Percentiles rank a stretch among this genome's conserved stretches.
Evolutionary conservation across 257 asterid species (phyloP).

Genomic region (Solanum ossicruentum): DNA sequence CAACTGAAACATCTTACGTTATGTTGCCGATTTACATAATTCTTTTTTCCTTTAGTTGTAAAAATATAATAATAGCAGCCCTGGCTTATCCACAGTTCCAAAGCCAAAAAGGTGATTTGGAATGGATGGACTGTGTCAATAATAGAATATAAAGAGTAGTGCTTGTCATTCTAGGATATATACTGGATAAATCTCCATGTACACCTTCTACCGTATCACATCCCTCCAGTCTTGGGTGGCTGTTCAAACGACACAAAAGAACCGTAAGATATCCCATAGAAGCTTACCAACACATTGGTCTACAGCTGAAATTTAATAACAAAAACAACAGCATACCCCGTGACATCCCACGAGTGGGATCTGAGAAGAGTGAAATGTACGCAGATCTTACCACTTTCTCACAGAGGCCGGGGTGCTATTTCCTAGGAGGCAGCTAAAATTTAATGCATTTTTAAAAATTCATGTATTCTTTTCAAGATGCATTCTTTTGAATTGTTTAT

Average conservation of each 20-base stretch:
- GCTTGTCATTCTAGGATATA: constrained; percentile 7
- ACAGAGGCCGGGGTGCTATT: too few relatives aligned
- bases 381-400: too few relatives aligned
- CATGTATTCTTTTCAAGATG: too few relatives aligned
- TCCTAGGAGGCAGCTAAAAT: too few relatives aligned
- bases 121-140: neutral
- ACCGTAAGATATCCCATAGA: neutral
- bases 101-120: neutral
- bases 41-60: neutral
- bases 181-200: constrained; percentile 14
- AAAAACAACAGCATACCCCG: too few relatives aligned
- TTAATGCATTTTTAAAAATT: too few relatives aligned
- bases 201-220: constrained; percentile 10
- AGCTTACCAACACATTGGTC: too few relatives aligned
- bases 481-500: too few relatives aligned
- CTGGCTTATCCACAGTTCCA: neutral
- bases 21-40: neutral
- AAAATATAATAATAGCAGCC: neutral
- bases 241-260: neutral
- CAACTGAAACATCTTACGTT: neutral
- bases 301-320: too few relatives aligned
- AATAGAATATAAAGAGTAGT: neutral
- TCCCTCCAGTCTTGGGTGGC: constrained; percentile 42
- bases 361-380: too few relatives aligned
- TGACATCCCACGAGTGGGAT: too few relatives aligned